Conservation (phyloP, 2,329 filamentous ascomycete genomes). For the Didymella arachidicola region DNA sequence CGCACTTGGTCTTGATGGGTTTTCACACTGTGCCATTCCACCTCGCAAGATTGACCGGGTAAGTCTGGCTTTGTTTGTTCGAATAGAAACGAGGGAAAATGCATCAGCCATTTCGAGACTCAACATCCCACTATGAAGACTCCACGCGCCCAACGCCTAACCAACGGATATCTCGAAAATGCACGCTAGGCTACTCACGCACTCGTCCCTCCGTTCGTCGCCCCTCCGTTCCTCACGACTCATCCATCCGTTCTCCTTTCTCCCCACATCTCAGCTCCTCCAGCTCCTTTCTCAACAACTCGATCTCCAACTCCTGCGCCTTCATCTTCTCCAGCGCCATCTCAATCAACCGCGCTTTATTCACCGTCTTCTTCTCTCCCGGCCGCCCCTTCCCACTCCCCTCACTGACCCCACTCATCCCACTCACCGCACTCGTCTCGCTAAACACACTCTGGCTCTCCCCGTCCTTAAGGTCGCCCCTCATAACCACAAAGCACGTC, state of each 20-base stretch:
- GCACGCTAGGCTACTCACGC: conserved; percentile 4
- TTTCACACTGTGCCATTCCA: too few relatives aligned
- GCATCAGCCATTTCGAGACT: not conserved
- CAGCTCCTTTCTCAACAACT: conserved; percentile 36
- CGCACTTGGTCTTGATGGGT: too few relatives aligned
- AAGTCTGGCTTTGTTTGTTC: not conserved
- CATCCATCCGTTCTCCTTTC: conserved; percentile 32
- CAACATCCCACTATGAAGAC: not conserved
- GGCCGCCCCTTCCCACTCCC: conserved; percentile 20
- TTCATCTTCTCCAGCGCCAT: conserved; percentile 45
- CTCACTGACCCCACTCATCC: conserved; percentile 16
- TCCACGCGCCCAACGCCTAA: conserved; percentile 7
- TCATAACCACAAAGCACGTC: conserved; percentile 43
- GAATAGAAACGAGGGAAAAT: not conserved
- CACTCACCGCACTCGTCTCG: conserved; percentile 21
- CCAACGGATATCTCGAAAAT: conserved; percentile 26
- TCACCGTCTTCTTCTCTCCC: conserved; percentile 39
- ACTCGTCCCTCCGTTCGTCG: not conserved
- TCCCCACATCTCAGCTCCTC: conserved; percentile 29
- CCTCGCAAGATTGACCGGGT: not conserved
- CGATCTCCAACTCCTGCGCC: conserved; percentile 41
- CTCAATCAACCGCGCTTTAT: conserved; percentile 42
- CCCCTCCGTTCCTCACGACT: conserved; percentile 19
- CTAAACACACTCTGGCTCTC: conserved; percentile 16
- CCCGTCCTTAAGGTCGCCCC: conserved; percentile 20